phyloP scores from a whole-genome alignment of 2,329 filamentous ascomycete genomes.

The Shiraia sp. region DNA sequence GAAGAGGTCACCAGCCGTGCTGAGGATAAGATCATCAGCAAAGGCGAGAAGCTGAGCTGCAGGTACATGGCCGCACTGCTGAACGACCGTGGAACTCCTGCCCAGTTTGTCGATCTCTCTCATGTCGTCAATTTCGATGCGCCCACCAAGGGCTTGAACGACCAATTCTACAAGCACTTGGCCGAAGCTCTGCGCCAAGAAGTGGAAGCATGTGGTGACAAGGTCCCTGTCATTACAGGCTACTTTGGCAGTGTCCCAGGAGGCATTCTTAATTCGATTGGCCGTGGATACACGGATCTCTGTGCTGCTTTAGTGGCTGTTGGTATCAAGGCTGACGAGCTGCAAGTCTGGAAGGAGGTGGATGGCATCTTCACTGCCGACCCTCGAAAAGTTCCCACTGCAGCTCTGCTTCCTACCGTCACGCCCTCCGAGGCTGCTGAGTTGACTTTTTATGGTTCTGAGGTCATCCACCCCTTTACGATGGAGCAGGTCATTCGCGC shows the following conservation, averaged over 20 bases:
- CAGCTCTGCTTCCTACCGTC: conserved; percentile 83
- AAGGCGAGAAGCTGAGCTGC: conserved; percentile 95
- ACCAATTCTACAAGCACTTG: conserved; percentile 52
- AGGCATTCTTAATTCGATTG: conserved; percentile 87
- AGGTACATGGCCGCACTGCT: conserved; percentile 85
- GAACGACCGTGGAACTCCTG: conserved; percentile 77
- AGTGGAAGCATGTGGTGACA: conserved; percentile 49
- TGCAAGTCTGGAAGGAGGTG: conserved; percentile 99
- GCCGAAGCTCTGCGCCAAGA: conserved; percentile 47
- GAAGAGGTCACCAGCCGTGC: conserved; percentile 56
- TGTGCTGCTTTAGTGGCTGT: conserved; percentile 92
- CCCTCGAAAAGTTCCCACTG: conserved; percentile 87
- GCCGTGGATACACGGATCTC: conserved; percentile 93
- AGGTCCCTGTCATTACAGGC: conserved; percentile 67
- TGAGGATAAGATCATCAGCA: conserved; percentile 79
- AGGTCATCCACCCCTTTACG: conserved; percentile 97
- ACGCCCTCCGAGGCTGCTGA: conserved; percentile 95
- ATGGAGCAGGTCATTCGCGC: conserved; percentile 89
- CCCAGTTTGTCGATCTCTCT: conserved; percentile 87
- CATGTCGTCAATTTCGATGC: conserved; percentile 72
- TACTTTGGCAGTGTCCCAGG: conserved; percentile 95
- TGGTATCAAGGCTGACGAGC: conserved; percentile 80
- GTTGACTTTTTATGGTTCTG: conserved; percentile 74
- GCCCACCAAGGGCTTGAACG: conserved; percentile 46
- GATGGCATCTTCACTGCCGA: conserved; percentile 92